Conservation (phyloP, 257 asterid species). For the Primulina huaijiensis region DNA sequence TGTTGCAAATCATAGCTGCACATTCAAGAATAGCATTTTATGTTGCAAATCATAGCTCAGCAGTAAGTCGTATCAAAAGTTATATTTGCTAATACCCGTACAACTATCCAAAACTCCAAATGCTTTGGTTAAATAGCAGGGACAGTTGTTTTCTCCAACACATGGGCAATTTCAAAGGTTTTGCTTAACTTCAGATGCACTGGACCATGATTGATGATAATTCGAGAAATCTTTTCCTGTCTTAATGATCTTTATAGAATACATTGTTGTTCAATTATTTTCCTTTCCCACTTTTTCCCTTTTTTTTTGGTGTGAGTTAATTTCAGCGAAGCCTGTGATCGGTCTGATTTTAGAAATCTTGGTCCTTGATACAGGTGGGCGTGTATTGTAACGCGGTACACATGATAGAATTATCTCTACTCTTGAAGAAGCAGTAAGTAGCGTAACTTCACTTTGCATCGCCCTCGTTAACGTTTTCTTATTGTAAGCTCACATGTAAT, state of each 20-base stretch:
- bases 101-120: not conserved
- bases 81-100: not conserved
- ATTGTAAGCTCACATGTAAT: not conserved
- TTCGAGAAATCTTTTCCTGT: no score
- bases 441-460: not conserved
- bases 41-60: not conserved
- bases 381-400: conserved; percentile 58
- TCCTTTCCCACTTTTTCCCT: not conserved
- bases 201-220: no score
- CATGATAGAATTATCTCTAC: conserved; percentile 69
- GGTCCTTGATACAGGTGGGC: conserved; percentile 46
- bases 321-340: not conserved
- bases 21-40: not conserved
- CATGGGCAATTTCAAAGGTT: no score
- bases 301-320: not conserved
- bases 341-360: not conserved
- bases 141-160: not conserved
- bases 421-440: conserved; percentile 62
- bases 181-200: no score
- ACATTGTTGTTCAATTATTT: no score
- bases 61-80: not conserved
- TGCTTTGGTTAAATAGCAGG: not conserved
- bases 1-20: not conserved
- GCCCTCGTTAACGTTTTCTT: not conserved
- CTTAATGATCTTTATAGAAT: not conserved